Conservation (phyloP, 805 yeast genomes). For the Candida chilensis region DNA sequence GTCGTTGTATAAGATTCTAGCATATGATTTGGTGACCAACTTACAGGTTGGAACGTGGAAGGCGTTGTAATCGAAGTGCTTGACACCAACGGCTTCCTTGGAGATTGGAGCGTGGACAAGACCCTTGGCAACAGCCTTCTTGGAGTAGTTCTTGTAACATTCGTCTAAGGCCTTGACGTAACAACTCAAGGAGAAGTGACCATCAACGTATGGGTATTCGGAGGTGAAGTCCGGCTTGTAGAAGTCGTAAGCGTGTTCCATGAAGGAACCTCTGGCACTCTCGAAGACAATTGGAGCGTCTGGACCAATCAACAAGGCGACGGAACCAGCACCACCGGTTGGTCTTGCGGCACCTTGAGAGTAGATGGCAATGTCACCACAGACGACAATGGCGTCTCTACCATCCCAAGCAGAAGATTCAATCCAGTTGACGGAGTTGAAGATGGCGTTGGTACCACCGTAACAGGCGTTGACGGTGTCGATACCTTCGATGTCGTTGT, state of each 20-base stretch:
- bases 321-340: conserved; percentile 98
- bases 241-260: conserved; percentile 97
- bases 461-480: conserved; percentile 97
- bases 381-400: conserved; percentile 91
- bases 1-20: conserved; percentile 86
- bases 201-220: conserved; percentile 96
- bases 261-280: conserved; percentile 78
- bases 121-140: conserved; percentile 54
- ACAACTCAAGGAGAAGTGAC: conserved; percentile 90
- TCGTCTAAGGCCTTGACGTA: conserved; percentile 89
- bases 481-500: conserved; percentile 89
- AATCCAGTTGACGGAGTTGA: conserved; percentile 92
- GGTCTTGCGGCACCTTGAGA: conserved; percentile 98
- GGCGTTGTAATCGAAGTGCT: conserved; percentile 82
- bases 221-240: conserved; percentile 95
- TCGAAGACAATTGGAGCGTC: conserved; percentile 96
- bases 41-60: conserved; percentile 99
- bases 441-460: conserved; percentile 94
- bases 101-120: conserved; percentile 32
- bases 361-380: conserved; percentile 97
- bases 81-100: conserved; percentile 54
- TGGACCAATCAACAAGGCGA: conserved; percentile 91
- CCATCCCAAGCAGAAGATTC: conserved; percentile 98
- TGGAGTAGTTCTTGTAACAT: conserved; percentile 75
- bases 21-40: conserved; percentile 86